Percentiles rank a stretch among this genome's conserved stretches.
phyloP scores from a whole-genome alignment of 2,329 filamentous ascomycete genomes.

The Cladophialophora carrionii region DNA sequence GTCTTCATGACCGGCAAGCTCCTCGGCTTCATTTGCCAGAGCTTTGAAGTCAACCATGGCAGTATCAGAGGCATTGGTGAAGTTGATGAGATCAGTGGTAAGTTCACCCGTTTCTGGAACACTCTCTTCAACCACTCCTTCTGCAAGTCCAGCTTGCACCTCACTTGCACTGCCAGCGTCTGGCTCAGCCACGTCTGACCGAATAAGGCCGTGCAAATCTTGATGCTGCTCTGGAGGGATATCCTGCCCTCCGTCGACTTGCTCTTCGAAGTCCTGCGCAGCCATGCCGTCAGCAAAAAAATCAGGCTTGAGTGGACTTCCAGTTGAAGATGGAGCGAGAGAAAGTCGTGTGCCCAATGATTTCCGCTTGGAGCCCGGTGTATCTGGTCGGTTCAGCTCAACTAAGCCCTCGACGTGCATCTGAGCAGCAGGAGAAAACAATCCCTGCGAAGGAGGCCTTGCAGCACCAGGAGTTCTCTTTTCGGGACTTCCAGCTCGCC shows the following conservation, averaged over 20 bases:
- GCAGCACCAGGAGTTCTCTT: constrained; percentile 37
- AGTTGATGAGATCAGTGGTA: constrained; percentile 36
- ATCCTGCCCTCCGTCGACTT: constrained; percentile 40
- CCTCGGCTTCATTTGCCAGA: constrained; percentile 34
- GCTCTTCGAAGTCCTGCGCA: constrained; percentile 50
- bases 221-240: constrained; percentile 13
- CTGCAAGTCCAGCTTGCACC: constrained; percentile 17
- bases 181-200: constrained; percentile 19
- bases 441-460: constrained; percentile 28
- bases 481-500: constrained; percentile 63
- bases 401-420: constrained; percentile 35
- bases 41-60: constrained; percentile 37
- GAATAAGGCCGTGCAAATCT: constrained; percentile 29
- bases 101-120: constrained; percentile 23
- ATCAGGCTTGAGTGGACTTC: constrained; percentile 51
- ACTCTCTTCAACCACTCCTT: constrained; percentile 33
- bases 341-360: constrained; percentile 35
- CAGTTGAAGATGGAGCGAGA: constrained; percentile 36
- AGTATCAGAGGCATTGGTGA: constrained; percentile 34
- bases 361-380: constrained; percentile 36
- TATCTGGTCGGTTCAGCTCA: constrained; percentile 37
- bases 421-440: constrained; percentile 35
- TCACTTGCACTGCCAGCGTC: constrained; percentile 10
- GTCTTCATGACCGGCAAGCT: constrained; percentile 25
- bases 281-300: constrained; percentile 68